Percentiles rank a stretch among this genome's conserved stretches.
phyloP scores from a whole-genome alignment of 768 basidiomycete genomes.

The Gautieria morchelliformis region DNA sequence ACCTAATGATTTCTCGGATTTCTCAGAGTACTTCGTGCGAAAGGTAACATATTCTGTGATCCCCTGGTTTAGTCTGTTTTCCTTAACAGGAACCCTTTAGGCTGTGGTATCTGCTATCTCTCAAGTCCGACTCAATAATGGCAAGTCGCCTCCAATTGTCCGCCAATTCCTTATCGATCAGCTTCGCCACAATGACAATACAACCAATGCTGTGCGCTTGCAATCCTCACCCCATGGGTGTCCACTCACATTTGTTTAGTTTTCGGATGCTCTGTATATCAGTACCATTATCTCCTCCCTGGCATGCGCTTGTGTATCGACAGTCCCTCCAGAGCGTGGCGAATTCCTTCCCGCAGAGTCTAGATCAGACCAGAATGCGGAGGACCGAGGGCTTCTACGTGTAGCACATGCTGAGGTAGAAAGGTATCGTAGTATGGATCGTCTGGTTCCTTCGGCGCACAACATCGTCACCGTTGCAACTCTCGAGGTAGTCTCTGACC shows the following conservation, averaged over 20 bases:
- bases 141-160: conserved; percentile 78
- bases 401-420: conserved; percentile 76
- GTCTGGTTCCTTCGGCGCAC: conserved; percentile 87
- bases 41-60: conserved; percentile 46
- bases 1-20: conserved; percentile 88
- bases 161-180: conserved; percentile 86
- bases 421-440: conserved; percentile 89
- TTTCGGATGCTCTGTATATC: conserved; percentile 85
- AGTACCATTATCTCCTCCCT: conserved; percentile 77
- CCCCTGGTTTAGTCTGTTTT: background rate
- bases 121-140: conserved; percentile 76
- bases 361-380: conserved; percentile 52
- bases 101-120: conserved; percentile 75
- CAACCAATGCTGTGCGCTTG: conserved; percentile 66
- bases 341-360: conserved; percentile 65
- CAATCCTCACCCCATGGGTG: background rate
- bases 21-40: conserved; percentile 89
- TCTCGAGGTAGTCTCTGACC: conserved; percentile 55
- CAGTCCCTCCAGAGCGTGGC: conserved; percentile 68
- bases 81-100: conserved; percentile 28
- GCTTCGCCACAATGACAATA: conserved; percentile 93
- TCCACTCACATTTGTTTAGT: conserved; percentile 35
- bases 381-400: conserved; percentile 62
- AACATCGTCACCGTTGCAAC: conserved; percentile 89
- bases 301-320: conserved; percentile 70